phyloP scores from a whole-genome alignment of 495 filamentous ascomycete genomes.

The Evernia prunastri region DNA sequence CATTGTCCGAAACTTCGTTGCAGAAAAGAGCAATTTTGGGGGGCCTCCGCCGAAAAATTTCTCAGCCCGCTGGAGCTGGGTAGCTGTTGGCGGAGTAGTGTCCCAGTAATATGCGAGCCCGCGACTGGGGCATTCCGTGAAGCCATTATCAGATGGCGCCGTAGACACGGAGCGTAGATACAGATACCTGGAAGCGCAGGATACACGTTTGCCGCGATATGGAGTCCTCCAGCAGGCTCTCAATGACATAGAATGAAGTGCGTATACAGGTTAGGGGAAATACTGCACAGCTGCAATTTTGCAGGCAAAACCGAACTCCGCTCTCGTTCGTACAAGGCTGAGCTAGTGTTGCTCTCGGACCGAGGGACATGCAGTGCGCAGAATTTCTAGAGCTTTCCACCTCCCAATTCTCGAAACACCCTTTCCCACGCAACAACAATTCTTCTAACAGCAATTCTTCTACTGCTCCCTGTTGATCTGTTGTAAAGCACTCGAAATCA shows the following conservation, averaged over 20 bases:
- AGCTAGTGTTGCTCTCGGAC: not conserved
- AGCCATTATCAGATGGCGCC: not conserved
- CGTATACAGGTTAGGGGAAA: too few species aligned
- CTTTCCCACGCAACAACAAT: not conserved
- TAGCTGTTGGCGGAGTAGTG: slow-evolving; percentile 46
- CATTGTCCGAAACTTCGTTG: slow-evolving; percentile 64
- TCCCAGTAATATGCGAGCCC: slow-evolving; percentile 50
- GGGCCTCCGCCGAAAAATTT: slow-evolving; percentile 55
- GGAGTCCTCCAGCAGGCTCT: not conserved
- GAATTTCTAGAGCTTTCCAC: slow-evolving; percentile 21
- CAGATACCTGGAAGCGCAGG: not conserved
- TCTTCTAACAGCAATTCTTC: not conserved
- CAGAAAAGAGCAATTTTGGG: slow-evolving; percentile 63
- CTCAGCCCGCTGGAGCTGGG: slow-evolving; percentile 50
- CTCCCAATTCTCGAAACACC: not conserved
- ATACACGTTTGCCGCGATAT: not conserved
- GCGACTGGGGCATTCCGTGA: not conserved
- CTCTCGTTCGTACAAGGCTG: not conserved
- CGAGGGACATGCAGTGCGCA: not conserved
- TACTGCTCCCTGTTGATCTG: too few species aligned
- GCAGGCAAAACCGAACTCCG: not conserved
- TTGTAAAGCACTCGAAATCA: not conserved
- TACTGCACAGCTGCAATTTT: not conserved
- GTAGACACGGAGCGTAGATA: not conserved
- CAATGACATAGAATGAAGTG: slow-evolving; percentile 5